A percentile compares a stretch with the other conserved stretches of the same genome.
These are phyloP conservation scores for Vanderwaltozyma tropicalis DNA, from an alignment of 805 yeast genomes.

Conservation along the genomic window DNA sequence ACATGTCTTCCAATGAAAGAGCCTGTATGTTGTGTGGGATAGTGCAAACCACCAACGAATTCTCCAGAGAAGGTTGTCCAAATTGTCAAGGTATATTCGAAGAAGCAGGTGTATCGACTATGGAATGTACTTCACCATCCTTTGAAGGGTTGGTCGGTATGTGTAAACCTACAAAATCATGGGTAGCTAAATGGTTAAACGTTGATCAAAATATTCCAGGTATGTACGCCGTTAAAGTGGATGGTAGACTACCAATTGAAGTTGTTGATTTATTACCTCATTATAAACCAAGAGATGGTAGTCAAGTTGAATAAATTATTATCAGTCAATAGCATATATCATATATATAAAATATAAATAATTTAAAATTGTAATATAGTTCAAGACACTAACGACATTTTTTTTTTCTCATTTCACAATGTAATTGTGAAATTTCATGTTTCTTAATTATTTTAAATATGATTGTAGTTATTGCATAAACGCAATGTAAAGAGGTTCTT, in stretches of 20 bases:
- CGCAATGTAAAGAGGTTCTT: no score
- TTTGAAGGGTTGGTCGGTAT: slow-evolving; percentile 92
- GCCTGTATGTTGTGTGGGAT: slow-evolving; percentile 97
- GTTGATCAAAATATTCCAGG: slow-evolving; percentile 85
- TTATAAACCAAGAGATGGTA: slow-evolving; percentile 93
- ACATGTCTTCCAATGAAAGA: slow-evolving; percentile 43
- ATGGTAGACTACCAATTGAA: slow-evolving; percentile 85
- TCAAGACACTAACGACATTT: no score
- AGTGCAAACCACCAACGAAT: slow-evolving; percentile 69
- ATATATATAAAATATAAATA: not conserved
- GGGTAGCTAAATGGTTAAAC: slow-evolving; percentile 96
- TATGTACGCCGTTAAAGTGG: slow-evolving; percentile 84
- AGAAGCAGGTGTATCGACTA: slow-evolving; percentile 72
- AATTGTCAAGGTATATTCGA: slow-evolving; percentile 87
- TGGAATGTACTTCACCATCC: slow-evolving; percentile 91
- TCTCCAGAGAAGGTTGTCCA: slow-evolving; percentile 85
- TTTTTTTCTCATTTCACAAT: no score
- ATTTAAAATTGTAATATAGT: no score
- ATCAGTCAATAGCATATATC: not conserved
- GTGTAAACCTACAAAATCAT: slow-evolving; percentile 72
- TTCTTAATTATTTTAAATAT: no score
- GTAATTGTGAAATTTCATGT: no score
- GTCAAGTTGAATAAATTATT: slow-evolving; percentile 46
- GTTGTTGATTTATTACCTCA: slow-evolving; percentile 61
- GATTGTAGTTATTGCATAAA: no score